phyloP scores from a whole-genome alignment of 192 early-diverging fungal species.

The Endogone sp. region DNA sequence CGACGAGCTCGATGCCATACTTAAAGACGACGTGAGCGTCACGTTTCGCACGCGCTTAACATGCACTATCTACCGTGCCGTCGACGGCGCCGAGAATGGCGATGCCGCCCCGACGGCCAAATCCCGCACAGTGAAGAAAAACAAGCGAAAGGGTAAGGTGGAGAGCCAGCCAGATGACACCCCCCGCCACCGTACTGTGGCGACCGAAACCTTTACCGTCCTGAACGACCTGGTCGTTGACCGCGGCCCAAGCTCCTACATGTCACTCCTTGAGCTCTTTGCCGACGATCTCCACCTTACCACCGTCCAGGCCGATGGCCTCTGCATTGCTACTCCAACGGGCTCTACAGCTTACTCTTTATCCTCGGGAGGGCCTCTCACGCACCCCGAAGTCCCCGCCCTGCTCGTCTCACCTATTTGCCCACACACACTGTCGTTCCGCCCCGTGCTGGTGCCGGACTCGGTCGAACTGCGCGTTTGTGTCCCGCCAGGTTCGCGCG shows the following conservation, averaged over 20 bases:
- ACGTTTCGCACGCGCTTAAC: slow-evolving; percentile 88
- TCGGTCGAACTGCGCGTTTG: slow-evolving; percentile 86
- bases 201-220: slow-evolving; percentile 80
- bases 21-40: slow-evolving; percentile 68
- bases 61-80: slow-evolving; percentile 81
- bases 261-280: slow-evolving; percentile 83
- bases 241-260: slow-evolving; percentile 88
- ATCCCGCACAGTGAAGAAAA: not conserved
- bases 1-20: slow-evolving; percentile 54
- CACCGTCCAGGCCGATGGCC: slow-evolving; percentile 94
- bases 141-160: not conserved
- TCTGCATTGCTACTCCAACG: slow-evolving; percentile 92
- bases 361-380: slow-evolving; percentile 92
- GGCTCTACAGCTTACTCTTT: slow-evolving; percentile 87
- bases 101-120: not conserved
- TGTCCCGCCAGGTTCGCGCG: slow-evolving; percentile 78
- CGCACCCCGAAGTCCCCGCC: slow-evolving; percentile 93
- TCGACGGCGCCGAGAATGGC: not conserved
- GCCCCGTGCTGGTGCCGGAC: slow-evolving; percentile 95
- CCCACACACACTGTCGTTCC: slow-evolving; percentile 88
- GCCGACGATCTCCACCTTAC: slow-evolving; percentile 83
- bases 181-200: slow-evolving; percentile 52
- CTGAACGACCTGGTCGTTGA: slow-evolving; percentile 96
- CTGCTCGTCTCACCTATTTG: slow-evolving; percentile 93
- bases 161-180: slow-evolving; percentile 33